These are phyloP conservation scores for Amanita exitialis DNA, from an alignment of 768 basidiomycete genomes.

Conservation along the genomic window DNA sequence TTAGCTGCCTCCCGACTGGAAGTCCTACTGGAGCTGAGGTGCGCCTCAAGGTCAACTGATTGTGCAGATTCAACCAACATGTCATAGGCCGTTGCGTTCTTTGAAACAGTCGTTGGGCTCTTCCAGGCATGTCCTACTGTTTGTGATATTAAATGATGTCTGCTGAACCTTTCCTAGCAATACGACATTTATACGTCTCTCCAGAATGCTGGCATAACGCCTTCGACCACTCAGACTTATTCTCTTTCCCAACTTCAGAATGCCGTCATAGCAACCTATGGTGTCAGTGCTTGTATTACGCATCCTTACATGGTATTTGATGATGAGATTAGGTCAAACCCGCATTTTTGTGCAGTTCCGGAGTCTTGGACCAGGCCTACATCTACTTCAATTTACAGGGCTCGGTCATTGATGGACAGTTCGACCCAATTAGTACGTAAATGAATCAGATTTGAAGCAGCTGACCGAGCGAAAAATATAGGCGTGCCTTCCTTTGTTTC, in stretches of 20 bases:
- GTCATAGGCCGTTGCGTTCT: constrained; percentile 5
- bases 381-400: constrained; percentile 2
- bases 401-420: constrained; percentile 3
- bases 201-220: neutral
- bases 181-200: neutral
- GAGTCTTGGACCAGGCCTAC: neutral
- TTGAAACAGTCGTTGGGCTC: constrained; percentile 3
- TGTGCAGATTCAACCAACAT: neutral
- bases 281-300: neutral
- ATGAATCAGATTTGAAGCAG: neutral
- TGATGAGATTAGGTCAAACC: neutral
- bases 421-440: constrained; percentile 1
- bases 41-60: neutral
- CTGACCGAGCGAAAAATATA: neutral
- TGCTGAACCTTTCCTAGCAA: neutral
- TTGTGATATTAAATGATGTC: neutral
- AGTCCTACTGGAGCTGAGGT: constrained; percentile 6
- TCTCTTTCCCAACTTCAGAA: neutral
- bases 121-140: neutral
- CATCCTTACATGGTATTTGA: too few relatives aligned
- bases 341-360: neutral
- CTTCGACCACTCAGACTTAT: neutral
- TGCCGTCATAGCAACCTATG: neutral
- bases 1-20: neutral
- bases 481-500: neutral